Base-by-base conservation (phyloP, 306 rosid genomes). In the Oemleria cerasiformis region DNA sequence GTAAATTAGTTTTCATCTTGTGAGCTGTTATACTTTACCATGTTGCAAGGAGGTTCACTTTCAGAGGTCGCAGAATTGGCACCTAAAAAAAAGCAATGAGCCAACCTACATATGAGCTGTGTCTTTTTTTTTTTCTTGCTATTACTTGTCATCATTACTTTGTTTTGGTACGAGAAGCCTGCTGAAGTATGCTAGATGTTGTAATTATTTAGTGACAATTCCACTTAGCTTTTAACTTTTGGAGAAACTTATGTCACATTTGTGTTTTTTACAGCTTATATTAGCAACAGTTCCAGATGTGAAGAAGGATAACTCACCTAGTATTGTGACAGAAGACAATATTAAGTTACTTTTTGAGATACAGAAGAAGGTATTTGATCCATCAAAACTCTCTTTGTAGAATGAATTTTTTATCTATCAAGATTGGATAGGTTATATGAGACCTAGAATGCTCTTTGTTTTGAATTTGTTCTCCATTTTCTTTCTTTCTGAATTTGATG, bases 261-360 rank as follows among this genome's bases (percentile, higher is more conserved):
- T 74, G 75, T 70, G 63, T 53, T 55, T 56, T 72, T 78, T 68
- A 49, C 83, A 94, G 99, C 85, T 94, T 74, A 78, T 94, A 70
- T 62, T 94, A 80, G 96, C 92, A 59, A 94, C 95, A 70, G 68
- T 79, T 73, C 99, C 97, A 44, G 90, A 85, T 78, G 67, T 51
- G 12, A 75, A 61, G 77, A 78, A 78, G 76, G 83, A 86, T 68
- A 89, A 80, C 40, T 77, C 90, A 47, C 92, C 96, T 69, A 86
- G 84, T 78, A 89, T 94, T 74, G 86, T 94, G 78, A 84, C 94
- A 15, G 96, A 91, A 83, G 81, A 84, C 79, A 94, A 91, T 81
- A 77, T 94, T 65, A 91, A 78, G 83, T 84, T 94, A 80, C 92
- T 94, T 54, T 94, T 94, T 81, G 91, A 91, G 81, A 76, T 94